A percentile compares a stretch with the other conserved stretches of the same genome.
Evolutionary conservation across 1,139 yeast species (phyloP).

Genomic region (Magnusiomyces starmeri): DNA sequence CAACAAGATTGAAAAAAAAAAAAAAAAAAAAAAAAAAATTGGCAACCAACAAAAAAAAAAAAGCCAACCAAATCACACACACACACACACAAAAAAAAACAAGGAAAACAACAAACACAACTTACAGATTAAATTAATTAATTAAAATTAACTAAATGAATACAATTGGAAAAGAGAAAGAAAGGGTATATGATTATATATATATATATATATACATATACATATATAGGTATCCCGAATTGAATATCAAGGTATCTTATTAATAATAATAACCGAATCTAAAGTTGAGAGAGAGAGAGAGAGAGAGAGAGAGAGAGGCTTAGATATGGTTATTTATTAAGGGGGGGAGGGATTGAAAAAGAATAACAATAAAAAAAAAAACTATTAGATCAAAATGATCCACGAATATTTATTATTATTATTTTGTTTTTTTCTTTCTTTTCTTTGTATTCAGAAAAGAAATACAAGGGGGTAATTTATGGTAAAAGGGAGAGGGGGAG

Average conservation of each 20-base stretch:
- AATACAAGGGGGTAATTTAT: no score
- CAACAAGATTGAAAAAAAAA: background rate
- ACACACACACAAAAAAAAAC: background rate
- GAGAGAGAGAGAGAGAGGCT: background rate
- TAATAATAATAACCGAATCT: background rate
- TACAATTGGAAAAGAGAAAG: background rate
- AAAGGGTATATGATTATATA: background rate
- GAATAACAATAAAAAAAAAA: background rate
- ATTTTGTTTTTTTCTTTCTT: background rate
- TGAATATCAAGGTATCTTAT: no score
- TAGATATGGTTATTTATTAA: background rate
- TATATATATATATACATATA: background rate
- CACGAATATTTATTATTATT: background rate
- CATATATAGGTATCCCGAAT: no score
- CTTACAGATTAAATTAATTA: background rate
- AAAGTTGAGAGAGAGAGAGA: background rate
- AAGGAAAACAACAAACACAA: no score
- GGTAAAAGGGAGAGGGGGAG: no score
- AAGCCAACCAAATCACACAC: background rate
- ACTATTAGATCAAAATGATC: no score
- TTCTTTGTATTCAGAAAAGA: no score
- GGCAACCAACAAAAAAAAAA: background rate
- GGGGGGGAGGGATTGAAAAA: background rate
- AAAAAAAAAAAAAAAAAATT: background rate
- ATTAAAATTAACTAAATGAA: background rate